Percentiles rank a stretch among this genome's conserved stretches.
phyloP scores from a whole-genome alignment of 2,329 filamentous ascomycete species.

The Fusarium redolens region DNA sequence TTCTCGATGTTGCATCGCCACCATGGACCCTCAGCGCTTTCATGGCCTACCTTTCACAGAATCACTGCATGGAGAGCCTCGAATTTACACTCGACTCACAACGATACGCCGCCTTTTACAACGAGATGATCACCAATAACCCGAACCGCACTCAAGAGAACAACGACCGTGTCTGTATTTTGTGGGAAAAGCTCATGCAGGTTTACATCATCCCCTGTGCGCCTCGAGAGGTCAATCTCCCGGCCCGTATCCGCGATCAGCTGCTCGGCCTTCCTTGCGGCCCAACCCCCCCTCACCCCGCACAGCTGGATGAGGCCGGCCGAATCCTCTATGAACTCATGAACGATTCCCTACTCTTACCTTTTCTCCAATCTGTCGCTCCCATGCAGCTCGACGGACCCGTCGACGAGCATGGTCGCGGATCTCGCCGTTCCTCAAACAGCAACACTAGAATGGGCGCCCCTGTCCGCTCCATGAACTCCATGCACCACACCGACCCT shows the following conservation, averaged over 20 bases:
- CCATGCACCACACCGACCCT: conserved; percentile 60
- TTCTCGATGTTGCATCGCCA: conserved; percentile 84
- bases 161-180: conserved; percentile 76
- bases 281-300: conserved; percentile 76
- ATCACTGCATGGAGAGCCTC: conserved; percentile 94
- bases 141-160: conserved; percentile 54
- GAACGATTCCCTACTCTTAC: conserved; percentile 94
- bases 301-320: conserved; percentile 83
- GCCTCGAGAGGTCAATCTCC: conserved; percentile 90
- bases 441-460: conserved; percentile 50
- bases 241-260: conserved; percentile 83
- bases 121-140: conserved; percentile 54
- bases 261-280: conserved; percentile 70
- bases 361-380: conserved; percentile 81
- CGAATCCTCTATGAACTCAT: conserved; percentile 94
- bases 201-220: conserved; percentile 90
- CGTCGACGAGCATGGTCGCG: conserved; percentile 54
- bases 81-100: conserved; percentile 97
- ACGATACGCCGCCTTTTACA: conserved; percentile 75
- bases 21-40: conserved; percentile 94
- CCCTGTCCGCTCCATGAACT: conserved; percentile 51
- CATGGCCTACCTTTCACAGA: conserved; percentile 96
- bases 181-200: conserved; percentile 90
- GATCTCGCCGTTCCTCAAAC: conserved; percentile 56
- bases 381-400: conserved; percentile 51